Conservation (phyloP, 1,284 basidiomycete genomes). For the Gomphus sp. region DNA sequence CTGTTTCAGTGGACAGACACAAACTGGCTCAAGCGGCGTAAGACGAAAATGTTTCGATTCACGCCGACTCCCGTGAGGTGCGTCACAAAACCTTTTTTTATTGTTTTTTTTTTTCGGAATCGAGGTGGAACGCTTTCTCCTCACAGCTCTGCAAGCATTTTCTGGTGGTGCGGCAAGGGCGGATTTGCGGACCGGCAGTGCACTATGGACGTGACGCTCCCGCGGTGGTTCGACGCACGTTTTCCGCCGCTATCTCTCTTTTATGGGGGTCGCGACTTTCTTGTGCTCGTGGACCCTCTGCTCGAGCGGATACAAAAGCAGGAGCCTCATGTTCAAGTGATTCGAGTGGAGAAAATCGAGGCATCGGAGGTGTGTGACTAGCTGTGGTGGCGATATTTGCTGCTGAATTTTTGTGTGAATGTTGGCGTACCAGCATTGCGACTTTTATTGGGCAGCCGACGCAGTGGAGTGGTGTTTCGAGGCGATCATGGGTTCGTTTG, state of each 20-base stretch:
- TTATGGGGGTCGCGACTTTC: slow-evolving; percentile 38
- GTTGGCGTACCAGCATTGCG: slow-evolving; percentile 21
- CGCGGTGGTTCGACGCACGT: slow-evolving; percentile 42
- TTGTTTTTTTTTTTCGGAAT: no score
- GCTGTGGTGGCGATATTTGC: background rate
- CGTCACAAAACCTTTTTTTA: background rate
- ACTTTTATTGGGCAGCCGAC: slow-evolving; percentile 41
- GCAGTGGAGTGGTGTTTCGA: slow-evolving; percentile 48
- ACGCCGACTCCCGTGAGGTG: slow-evolving; percentile 47
- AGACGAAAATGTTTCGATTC: slow-evolving; percentile 57
- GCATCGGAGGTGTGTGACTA: slow-evolving; percentile 28
- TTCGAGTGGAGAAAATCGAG: slow-evolving; percentile 40
- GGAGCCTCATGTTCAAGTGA: slow-evolving; percentile 38
- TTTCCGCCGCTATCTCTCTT: slow-evolving; percentile 51
- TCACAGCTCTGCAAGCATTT: slow-evolving; percentile 34
- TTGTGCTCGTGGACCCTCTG: slow-evolving; percentile 38
- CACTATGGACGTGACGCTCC: slow-evolving; percentile 37
- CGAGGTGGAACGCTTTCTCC: background rate
- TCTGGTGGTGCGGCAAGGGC: slow-evolving; percentile 51
- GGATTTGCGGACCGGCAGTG: slow-evolving; percentile 50
- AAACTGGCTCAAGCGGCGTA: slow-evolving; percentile 45
- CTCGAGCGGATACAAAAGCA: slow-evolving; percentile 33
- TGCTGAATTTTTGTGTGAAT: slow-evolving; percentile 3
- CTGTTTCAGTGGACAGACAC: slow-evolving; percentile 54
- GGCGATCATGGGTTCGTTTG: slow-evolving; percentile 26